phyloP scores from a whole-genome alignment of 345 rosid genomes.

The Passiflora organensis region DNA sequence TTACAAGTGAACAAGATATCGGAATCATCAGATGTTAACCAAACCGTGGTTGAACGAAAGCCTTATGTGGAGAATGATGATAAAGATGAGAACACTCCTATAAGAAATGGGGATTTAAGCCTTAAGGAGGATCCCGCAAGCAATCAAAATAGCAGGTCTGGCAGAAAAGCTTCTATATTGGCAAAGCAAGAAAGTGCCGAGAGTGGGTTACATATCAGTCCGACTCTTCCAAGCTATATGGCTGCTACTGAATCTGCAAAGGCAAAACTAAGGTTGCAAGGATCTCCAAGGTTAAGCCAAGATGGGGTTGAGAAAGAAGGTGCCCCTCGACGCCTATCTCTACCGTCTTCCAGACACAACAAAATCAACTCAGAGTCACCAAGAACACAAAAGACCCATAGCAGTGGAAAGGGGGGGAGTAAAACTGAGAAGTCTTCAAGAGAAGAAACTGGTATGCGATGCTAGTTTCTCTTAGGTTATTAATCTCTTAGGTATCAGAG shows the following conservation, averaged over 20 bases:
- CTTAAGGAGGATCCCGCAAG: slow-evolving; percentile 40
- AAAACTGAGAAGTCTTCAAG: slow-evolving; percentile 57
- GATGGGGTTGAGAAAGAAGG: slow-evolving; percentile 54
- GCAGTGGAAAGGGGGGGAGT: slow-evolving; percentile 52
- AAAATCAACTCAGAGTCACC: slow-evolving; percentile 73
- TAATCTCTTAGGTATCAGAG: background rate
- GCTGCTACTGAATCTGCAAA: slow-evolving; percentile 87
- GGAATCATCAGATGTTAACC: slow-evolving; percentile 30
- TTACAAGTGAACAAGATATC: slow-evolving; percentile 33
- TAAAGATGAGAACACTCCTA: slow-evolving; percentile 38
- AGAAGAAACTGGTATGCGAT: slow-evolving; percentile 57
- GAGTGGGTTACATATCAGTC: slow-evolving; percentile 58
- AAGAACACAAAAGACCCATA: slow-evolving; percentile 52
- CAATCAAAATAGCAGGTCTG: slow-evolving; percentile 45
- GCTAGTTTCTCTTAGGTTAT: background rate
- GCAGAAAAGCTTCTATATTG: slow-evolving; percentile 41
- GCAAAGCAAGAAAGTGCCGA: slow-evolving; percentile 59
- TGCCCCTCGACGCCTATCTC: slow-evolving; percentile 60
- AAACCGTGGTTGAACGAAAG: slow-evolving; percentile 31
- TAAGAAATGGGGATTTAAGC: slow-evolving; percentile 37
- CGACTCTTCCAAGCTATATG: slow-evolving; percentile 81
- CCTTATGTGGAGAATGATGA: slow-evolving; percentile 28
- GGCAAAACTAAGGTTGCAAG: slow-evolving; percentile 81
- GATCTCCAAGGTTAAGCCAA: slow-evolving; percentile 60
- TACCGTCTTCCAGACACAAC: slow-evolving; percentile 58